Evolutionary conservation across 805 yeast species (phyloP).

Genomic region (Hanseniaspora jakobsenii): DNA sequence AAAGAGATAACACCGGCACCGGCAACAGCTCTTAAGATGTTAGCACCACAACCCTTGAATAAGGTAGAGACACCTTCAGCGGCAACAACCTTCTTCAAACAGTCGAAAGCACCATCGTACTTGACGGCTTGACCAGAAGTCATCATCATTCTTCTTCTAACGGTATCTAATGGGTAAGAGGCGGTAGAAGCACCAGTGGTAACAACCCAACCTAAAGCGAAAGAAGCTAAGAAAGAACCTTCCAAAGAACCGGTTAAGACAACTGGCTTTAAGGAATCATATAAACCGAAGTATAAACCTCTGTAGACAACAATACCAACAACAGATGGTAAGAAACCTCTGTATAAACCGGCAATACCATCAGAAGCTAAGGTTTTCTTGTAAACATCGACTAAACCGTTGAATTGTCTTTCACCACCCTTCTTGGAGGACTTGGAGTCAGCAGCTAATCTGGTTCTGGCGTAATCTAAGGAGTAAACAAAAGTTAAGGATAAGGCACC

Average conservation of each 20-base stretch:
- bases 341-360: slow-evolving; percentile 96
- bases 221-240: slow-evolving; percentile 89
- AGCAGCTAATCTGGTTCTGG: slow-evolving; percentile 98
- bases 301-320: slow-evolving; percentile 96
- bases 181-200: slow-evolving; percentile 98
- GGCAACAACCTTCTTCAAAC: slow-evolving; percentile 82
- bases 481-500: slow-evolving; percentile 91
- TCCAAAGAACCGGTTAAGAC: slow-evolving; percentile 87
- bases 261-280: slow-evolving; percentile 93
- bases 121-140: slow-evolving; percentile 97
- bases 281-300: slow-evolving; percentile 97
- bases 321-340: slow-evolving; percentile 98
- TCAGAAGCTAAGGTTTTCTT: slow-evolving; percentile 88
- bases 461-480: slow-evolving; percentile 94
- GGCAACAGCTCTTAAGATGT: slow-evolving; percentile 99
- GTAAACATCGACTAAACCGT: slow-evolving; percentile 93
- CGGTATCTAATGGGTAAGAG: slow-evolving; percentile 97
- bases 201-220: slow-evolving; percentile 94
- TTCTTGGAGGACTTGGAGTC: slow-evolving; percentile 79
- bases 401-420: slow-evolving; percentile 93
- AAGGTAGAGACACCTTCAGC: slow-evolving; percentile 88
- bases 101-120: slow-evolving; percentile 90
- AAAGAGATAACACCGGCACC: slow-evolving; percentile 98
- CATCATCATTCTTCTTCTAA: slow-evolving; percentile 99
- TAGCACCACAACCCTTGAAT: slow-evolving; percentile 99